These are phyloP conservation scores for Jatropha curcas DNA, from an alignment of 345 rosid genomes.

Conservation along the genomic window DNA sequence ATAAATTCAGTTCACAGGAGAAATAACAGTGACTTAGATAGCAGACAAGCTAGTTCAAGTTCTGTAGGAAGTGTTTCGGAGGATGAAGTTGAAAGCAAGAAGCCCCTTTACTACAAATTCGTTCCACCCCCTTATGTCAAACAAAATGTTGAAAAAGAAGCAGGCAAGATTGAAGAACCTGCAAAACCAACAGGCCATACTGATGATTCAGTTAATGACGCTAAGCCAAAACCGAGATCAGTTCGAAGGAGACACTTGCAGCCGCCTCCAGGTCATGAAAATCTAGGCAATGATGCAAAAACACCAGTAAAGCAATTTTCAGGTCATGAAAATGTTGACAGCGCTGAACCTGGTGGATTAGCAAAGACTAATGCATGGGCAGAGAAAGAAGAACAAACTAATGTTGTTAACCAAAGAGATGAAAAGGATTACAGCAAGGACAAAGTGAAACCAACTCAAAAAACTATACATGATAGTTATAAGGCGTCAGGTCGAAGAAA, in stretches of 20 bases:
- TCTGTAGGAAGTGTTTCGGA: slow-evolving; percentile 45
- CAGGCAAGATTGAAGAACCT: slow-evolving; percentile 29
- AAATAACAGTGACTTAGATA: slow-evolving; percentile 28
- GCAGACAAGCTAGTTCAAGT: slow-evolving; percentile 40
- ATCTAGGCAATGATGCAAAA: background rate
- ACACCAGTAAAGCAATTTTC: background rate
- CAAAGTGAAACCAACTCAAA: slow-evolving; percentile 15
- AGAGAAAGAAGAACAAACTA: slow-evolving; percentile 2
- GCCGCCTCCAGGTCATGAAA: slow-evolving; percentile 30
- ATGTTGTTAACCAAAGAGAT: slow-evolving; percentile 11
- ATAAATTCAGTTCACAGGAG: slow-evolving; percentile 17
- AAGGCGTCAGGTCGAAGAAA: slow-evolving; percentile 15
- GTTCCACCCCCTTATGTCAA: slow-evolving; percentile 57
- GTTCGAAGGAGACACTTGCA: slow-evolving; percentile 51
- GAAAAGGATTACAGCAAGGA: slow-evolving; percentile 46
- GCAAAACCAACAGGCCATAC: slow-evolving; percentile 13
- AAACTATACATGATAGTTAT: too few species aligned
- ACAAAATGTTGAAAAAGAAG: slow-evolving; percentile 30
- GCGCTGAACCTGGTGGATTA: slow-evolving; percentile 1
- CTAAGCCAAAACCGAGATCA: slow-evolving; percentile 64
- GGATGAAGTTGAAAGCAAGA: slow-evolving; percentile 40
- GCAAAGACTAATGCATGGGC: slow-evolving; percentile 8
- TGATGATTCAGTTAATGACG: slow-evolving; percentile 26
- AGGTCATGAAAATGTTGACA: slow-evolving; percentile 6
- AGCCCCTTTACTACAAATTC: slow-evolving; percentile 39